These are phyloP conservation scores for Ascochyta fabae DNA, from an alignment of 2,329 filamentous ascomycete species.

Conservation along the genomic window DNA sequence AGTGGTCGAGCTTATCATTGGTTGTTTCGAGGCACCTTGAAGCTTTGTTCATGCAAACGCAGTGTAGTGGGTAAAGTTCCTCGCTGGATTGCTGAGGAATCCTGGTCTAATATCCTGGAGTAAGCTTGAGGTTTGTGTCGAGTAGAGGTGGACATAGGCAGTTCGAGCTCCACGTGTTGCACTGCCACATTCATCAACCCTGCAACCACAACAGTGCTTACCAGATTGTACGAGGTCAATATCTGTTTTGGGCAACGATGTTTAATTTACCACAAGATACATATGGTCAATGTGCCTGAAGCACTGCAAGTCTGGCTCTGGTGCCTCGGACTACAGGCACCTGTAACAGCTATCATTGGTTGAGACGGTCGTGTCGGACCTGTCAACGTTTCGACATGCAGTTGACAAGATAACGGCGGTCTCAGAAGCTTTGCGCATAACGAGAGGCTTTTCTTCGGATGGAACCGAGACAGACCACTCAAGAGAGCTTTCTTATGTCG, in stretches of 20 bases:
- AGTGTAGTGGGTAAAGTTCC: background rate
- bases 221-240: background rate
- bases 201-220: background rate
- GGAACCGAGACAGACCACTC: background rate
- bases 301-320: background rate
- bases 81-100: background rate
- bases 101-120: background rate
- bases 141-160: constrained; percentile 1
- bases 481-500: background rate
- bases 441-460: background rate
- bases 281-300: background rate
- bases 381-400: constrained; percentile 1
- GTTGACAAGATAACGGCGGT: constrained; percentile 2
- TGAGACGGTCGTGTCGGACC: background rate
- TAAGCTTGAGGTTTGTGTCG: background rate
- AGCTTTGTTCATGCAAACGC: background rate
- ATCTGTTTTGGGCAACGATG: background rate
- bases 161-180: background rate
- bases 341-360: background rate
- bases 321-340: background rate
- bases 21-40: background rate
- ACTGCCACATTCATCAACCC: background rate
- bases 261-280: background rate
- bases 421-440: background rate
- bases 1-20: background rate